Base-by-base conservation (phyloP, 2,329 filamentous ascomycete species). In the Sclerotinia minor region DNA sequence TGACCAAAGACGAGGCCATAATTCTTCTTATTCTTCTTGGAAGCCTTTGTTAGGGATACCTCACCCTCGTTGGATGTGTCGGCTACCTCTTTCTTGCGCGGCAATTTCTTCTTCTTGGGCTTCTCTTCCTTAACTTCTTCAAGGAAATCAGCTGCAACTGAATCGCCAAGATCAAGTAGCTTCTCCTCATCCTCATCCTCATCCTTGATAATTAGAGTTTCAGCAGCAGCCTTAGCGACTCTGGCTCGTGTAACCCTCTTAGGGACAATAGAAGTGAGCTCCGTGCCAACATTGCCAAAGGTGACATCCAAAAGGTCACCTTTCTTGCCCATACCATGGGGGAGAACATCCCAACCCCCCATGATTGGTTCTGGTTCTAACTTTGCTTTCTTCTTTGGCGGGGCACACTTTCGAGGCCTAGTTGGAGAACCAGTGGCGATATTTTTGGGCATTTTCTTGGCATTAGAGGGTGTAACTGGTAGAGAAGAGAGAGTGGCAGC, bases 1-100 rank as follows among this genome's bases (percentile, higher is more conserved):
- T 75, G 73, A 32, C 85, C 84, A 35, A 84, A 84, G 2, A 81
- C 86, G 38, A 87, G 74, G 17, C 83, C 82, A 67, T 87, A 87
- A 2, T 79, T 79, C 64, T 83, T 80, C 7, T 73, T 74, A 63
- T 78, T 77, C 63, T 72, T 74, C 53, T 71, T 72, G 9, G 19
- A 8, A 26, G 35, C 17, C n/a, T 65, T 65, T 26, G 68, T 68
- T 24, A 49, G n/a, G 15, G 41, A 63, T 21, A 49, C 60, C 3
- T 45, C 35, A 32, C 38, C 35, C 19, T 58, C 47, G 24, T 32
- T 24, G 3, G 71, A 49, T 32, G 69, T 61, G 15, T 71, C 60
- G 24, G 67, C 71, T 15, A 32, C 26, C 21, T 63, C 50, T 26
- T 54, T 49, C 13, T 69, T 58, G 19, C 69, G 54, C 32, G 57